A percentile compares a stretch with the other conserved stretches of the same genome.
Conservation (phyloP, 1,139 yeast genomes). For the Meyerozyma sp. region DNA sequence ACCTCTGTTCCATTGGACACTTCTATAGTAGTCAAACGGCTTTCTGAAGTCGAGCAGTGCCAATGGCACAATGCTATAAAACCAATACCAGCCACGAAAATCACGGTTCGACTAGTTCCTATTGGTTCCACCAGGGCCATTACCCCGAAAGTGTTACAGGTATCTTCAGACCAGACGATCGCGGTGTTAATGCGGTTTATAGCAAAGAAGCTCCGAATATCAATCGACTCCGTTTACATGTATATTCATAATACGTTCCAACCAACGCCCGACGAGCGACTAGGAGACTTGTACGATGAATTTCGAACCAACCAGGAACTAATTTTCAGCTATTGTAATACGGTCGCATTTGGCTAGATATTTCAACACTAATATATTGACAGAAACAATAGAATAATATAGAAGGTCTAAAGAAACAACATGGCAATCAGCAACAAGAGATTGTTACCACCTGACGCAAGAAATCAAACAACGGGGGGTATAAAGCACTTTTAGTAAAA, state of each 20-base stretch:
- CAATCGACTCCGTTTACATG: conserved; percentile 20
- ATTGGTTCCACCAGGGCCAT: conserved; percentile 54
- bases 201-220: conserved; percentile 31
- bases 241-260: conserved; percentile 58
- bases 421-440: neutral
- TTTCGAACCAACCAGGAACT: conserved; percentile 48
- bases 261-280: conserved; percentile 54
- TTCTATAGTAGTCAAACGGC: neutral
- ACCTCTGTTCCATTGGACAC: neutral
- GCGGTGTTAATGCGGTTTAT: conserved; percentile 42
- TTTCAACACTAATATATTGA: conserved; percentile 3
- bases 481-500: conserved; percentile 32
- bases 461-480: neutral
- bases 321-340: conserved; percentile 49
- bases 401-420: conserved; percentile 1
- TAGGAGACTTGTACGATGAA: conserved; percentile 41
- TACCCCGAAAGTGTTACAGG: conserved; percentile 44
- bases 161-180: conserved; percentile 42
- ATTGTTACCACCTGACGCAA: neutral
- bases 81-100: conserved; percentile 13
- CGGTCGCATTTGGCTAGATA: conserved; percentile 51
- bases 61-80: neutral
- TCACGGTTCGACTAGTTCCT: conserved; percentile 49
- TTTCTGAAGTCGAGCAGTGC: neutral
- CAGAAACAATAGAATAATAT: conserved; percentile 1